These are phyloP conservation scores for Stylonectria norvegica DNA, from an alignment of 2,329 filamentous ascomycete genomes.

Conservation along the genomic window DNA sequence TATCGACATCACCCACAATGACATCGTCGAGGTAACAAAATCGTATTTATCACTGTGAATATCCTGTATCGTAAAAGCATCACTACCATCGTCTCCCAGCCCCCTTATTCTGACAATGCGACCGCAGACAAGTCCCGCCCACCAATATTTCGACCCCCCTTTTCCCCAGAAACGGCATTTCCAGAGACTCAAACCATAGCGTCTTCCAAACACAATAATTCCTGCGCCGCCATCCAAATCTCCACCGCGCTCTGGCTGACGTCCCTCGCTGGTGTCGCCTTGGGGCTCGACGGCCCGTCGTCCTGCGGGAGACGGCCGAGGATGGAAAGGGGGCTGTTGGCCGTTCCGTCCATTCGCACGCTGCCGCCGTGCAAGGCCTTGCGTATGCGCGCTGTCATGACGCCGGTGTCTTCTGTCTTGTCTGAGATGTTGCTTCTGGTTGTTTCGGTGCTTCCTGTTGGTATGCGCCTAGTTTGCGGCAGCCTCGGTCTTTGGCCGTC, in stretches of 20 bases:
- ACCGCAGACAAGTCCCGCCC: no score
- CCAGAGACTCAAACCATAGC: no score
- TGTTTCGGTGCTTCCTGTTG: background rate
- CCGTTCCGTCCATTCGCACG: constrained; percentile 10
- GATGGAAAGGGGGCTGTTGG: constrained; percentile 2
- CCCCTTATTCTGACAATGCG: no score
- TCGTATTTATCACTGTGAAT: no score
- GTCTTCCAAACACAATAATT: constrained; percentile 27
- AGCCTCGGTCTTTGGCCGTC: constrained; percentile 5
- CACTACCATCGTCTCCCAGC: no score
- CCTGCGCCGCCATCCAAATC: constrained; percentile 32
- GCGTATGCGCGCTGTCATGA: constrained; percentile 26
- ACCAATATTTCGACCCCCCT: no score
- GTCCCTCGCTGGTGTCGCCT: constrained; percentile 6
- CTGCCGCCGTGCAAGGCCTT: constrained; percentile 22
- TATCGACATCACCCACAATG: no score
- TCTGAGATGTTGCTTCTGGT: constrained; percentile 21
- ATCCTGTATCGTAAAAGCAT: no score
- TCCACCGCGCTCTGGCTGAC: constrained; percentile 23
- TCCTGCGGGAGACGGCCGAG: background rate
- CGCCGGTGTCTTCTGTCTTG: constrained; percentile 23
- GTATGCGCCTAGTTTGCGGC: background rate
- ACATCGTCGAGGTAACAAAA: no score
- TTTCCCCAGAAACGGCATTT: no score
- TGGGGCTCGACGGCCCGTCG: background rate